A percentile compares a stretch with the other conserved stretches of the same genome.
Conservation (phyloP, 2,329 filamentous ascomycete species). For the Verticillium albo-atrum region DNA sequence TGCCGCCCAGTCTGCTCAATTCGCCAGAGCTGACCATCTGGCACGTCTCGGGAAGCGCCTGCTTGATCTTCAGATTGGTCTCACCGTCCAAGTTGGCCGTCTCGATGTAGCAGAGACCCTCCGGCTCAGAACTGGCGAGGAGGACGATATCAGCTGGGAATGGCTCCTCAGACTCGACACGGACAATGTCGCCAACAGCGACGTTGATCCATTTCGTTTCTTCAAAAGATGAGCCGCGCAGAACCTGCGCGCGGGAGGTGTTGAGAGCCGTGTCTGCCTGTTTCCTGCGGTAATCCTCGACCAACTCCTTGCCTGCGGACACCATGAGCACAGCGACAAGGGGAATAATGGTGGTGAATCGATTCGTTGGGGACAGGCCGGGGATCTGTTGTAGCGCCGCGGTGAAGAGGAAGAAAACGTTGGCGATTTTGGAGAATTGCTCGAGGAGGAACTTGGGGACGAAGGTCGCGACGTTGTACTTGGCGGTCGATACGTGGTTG, state of each 20-base stretch:
- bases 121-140: conserved; percentile 90
- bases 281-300: conserved; percentile 90
- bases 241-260: conserved; percentile 75
- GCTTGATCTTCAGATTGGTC: conserved; percentile 98
- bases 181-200: conserved; percentile 84
- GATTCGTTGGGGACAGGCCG: conserved; percentile 88
- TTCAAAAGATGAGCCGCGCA: conserved; percentile 79
- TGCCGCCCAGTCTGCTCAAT: conserved; percentile 78
- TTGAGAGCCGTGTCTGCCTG: conserved; percentile 84
- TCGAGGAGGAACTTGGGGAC: conserved; percentile 96
- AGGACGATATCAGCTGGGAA: conserved; percentile 93
- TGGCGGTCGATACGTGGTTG: conserved; percentile 96
- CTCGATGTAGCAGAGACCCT: conserved; percentile 97
- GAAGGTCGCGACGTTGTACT: conserved; percentile 93
- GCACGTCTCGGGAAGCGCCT: conserved; percentile 88
- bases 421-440: conserved; percentile 99
- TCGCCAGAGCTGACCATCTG: conserved; percentile 82
- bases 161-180: conserved; percentile 89
- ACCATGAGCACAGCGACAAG: conserved; percentile 84
- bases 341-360: conserved; percentile 95
- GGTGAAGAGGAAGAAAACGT: conserved; percentile 98
- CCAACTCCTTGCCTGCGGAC: conserved; percentile 90
- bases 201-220: conserved; percentile 94
- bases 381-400: conserved; percentile 93
- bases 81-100: conserved; percentile 97